Evolutionary conservation across 768 basidiomycete species (phyloP).

Genomic region (Trametes villosa): DNA sequence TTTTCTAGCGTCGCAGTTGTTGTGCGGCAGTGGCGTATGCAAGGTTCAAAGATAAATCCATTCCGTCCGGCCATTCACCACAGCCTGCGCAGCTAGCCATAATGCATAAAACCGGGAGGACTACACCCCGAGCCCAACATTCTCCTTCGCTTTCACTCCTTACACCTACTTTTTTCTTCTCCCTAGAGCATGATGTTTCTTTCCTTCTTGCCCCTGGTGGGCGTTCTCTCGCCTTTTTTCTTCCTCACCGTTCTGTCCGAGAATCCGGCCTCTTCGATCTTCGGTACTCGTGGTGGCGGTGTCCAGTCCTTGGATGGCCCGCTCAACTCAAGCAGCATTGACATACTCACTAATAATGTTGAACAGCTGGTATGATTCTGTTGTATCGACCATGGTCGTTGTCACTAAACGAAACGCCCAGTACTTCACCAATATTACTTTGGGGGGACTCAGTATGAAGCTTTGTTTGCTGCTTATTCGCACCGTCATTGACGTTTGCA

Average conservation of each 20-base stretch:
- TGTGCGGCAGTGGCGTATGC: too few relatives aligned
- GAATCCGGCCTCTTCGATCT: background rate
- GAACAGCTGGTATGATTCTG: background rate
- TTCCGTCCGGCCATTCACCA: too few relatives aligned
- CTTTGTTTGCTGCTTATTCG: too few relatives aligned
- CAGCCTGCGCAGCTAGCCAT: too few relatives aligned
- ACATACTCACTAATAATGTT: background rate
- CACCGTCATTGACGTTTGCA: too few relatives aligned
- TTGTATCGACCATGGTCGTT: background rate
- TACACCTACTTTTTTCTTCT: background rate
- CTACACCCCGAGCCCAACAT: too few relatives aligned
- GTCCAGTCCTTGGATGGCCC: background rate
- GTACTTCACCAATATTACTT: slow-evolving; percentile 8
- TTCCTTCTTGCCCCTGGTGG: slow-evolving; percentile 7
- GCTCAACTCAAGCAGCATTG: background rate
- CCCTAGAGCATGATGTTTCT: background rate
- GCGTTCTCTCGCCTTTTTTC: background rate
- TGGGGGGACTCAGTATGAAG: slow-evolving; percentile 15
- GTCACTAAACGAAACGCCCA: background rate
- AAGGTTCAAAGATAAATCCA: too few relatives aligned
- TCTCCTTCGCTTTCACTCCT: background rate
- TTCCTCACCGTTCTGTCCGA: background rate
- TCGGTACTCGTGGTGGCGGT: background rate
- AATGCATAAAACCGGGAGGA: too few relatives aligned
- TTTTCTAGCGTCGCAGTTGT: too few relatives aligned